These are phyloP conservation scores for Pyrenula massariospora DNA, from an alignment of 495 filamentous ascomycete genomes.

Conservation along the genomic window DNA sequence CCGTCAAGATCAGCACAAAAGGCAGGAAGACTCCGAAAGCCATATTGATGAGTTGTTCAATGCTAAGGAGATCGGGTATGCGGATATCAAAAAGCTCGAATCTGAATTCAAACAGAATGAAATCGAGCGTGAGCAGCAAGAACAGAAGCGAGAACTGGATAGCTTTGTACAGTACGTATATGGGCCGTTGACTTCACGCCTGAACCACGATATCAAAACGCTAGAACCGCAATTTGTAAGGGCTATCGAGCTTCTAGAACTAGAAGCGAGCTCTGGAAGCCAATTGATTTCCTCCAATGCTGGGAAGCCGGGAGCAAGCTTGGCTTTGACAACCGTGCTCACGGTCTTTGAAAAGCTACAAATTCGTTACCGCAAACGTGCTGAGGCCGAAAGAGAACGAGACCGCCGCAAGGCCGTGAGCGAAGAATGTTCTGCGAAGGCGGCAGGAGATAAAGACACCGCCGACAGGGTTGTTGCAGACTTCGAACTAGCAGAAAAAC, in stretches of 20 bases:
- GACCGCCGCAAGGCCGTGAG: constrained; percentile 40
- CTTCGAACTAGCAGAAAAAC: constrained; percentile 41
- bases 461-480: constrained; percentile 38
- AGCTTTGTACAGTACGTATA: constrained; percentile 40
- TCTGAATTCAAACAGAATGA: constrained; percentile 47
- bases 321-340: constrained; percentile 29
- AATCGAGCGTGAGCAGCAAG: constrained; percentile 37
- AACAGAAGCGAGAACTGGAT: constrained; percentile 43
- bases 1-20: constrained; percentile 33
- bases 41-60: constrained; percentile 46
- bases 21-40: constrained; percentile 43
- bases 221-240: constrained; percentile 40
- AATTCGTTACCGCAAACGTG: constrained; percentile 37
- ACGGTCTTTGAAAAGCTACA: constrained; percentile 34
- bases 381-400: constrained; percentile 37
- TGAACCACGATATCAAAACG: constrained; percentile 39
- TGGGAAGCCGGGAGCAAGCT: constrained; percentile 25
- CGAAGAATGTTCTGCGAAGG: constrained; percentile 36
- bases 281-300: constrained; percentile 24
- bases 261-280: constrained; percentile 23
- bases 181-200: constrained; percentile 33
- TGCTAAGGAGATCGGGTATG: constrained; percentile 48
- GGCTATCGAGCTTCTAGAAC: constrained; percentile 25
- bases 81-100: constrained; percentile 48
- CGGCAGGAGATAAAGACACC: constrained; percentile 34